Conservation (phyloP, 148 eudicot genomes). For the Spergularia marina region DNA sequence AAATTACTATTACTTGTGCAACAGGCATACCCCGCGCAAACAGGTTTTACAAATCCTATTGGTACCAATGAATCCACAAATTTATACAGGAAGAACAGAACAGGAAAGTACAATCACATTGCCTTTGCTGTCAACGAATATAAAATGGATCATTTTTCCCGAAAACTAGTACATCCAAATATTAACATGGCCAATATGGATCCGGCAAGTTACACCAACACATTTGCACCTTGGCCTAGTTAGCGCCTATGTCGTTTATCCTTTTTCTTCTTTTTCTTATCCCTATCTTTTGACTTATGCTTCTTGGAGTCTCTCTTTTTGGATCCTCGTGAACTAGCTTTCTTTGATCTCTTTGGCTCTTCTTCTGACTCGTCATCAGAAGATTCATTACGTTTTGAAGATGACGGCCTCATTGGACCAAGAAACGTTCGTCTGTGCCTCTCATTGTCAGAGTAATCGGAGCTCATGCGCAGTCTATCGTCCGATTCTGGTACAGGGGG, state of each 20-base stretch:
- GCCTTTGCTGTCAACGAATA: neutral
- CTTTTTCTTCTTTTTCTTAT: slow-evolving; percentile 52
- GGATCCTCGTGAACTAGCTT: slow-evolving; percentile 34
- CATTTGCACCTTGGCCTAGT: neutral
- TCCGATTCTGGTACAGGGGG: slow-evolving; percentile 34
- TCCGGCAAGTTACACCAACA: neutral
- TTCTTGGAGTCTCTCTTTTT: slow-evolving; percentile 56
- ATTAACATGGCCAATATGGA: slow-evolving; percentile 5
- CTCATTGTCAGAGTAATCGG: slow-evolving; percentile 23
- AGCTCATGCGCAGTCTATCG: slow-evolving; percentile 20
- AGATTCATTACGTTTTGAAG: slow-evolving; percentile 33
- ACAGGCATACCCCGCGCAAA: too few species aligned
- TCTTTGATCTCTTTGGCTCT: slow-evolving; percentile 41
- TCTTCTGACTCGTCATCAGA: slow-evolving; percentile 45
- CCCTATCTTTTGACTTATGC: slow-evolving; percentile 52
- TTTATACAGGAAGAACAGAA: neutral
- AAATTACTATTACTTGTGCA: neutral
- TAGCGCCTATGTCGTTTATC: slow-evolving; percentile 43
- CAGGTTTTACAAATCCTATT: neutral
- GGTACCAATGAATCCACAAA: neutral
- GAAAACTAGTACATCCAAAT: neutral
- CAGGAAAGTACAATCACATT: neutral
- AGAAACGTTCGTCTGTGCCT: slow-evolving; percentile 27
- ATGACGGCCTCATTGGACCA: slow-evolving; percentile 70
- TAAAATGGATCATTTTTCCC: neutral